Percentiles rank a stretch among this genome's conserved stretches.
Evolutionary conservation across 2,329 filamentous ascomycete species (phyloP).

Genomic region (Thielaviopsis musarum): DNA sequence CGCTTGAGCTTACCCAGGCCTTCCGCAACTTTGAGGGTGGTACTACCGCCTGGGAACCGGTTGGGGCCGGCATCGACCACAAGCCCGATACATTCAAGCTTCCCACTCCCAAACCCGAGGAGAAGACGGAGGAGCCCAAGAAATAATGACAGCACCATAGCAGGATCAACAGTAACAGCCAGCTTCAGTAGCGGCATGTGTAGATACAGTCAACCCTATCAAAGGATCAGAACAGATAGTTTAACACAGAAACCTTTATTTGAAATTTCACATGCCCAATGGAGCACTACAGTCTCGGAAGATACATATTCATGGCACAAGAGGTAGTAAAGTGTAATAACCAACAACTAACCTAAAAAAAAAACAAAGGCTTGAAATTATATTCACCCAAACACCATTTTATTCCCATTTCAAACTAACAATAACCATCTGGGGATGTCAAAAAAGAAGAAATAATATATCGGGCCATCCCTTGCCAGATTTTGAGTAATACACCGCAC

Average conservation of each 20-base stretch:
- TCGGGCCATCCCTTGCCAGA: conserved; percentile 1
- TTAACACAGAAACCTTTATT: background rate
- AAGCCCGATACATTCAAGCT: conserved; percentile 85
- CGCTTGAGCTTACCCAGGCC: conserved; percentile 90
- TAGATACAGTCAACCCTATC: background rate
- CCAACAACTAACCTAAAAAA: background rate
- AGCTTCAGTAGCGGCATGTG: background rate
- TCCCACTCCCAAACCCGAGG: conserved; percentile 87
- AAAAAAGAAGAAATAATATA: background rate
- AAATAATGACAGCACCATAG: conserved; percentile 40
- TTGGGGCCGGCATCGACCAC: conserved; percentile 53
- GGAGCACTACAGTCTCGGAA: too few species aligned
- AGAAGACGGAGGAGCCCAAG: conserved; percentile 79
- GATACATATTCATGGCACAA: too few species aligned
- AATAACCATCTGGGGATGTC: conserved; percentile 2
- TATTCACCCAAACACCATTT: background rate
- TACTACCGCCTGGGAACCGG: conserved; percentile 50
- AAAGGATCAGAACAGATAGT: background rate
- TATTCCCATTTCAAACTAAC: conserved; percentile 1
- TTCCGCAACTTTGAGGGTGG: conserved; percentile 97
- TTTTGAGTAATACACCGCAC: background rate
- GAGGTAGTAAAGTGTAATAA: too few species aligned
- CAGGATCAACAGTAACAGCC: conserved; percentile 1
- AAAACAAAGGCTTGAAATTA: background rate
- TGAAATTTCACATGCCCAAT: too few species aligned